Percentiles rank a stretch among this genome's conserved stretches.
These are phyloP conservation scores for Diospyros lotus DNA, from an alignment of 148 eudicot species.

Conservation along the genomic window DNA sequence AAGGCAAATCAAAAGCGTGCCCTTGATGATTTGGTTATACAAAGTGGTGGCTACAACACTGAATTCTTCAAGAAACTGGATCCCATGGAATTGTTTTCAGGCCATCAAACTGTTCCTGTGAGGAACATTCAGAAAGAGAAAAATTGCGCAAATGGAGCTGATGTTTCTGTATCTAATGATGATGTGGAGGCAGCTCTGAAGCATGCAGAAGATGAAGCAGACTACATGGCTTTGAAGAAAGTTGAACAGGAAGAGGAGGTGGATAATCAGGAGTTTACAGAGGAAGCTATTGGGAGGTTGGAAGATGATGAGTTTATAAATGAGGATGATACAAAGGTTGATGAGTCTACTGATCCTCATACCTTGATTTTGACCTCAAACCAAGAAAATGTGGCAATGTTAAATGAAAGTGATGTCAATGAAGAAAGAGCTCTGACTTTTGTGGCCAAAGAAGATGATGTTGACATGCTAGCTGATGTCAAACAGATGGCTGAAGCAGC, in stretches of 20 bases:
- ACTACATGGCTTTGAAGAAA: slow-evolving; percentile 95
- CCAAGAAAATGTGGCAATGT: slow-evolving; percentile 23
- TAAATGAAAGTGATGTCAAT: slow-evolving; percentile 35
- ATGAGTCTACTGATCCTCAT: slow-evolving; percentile 49
- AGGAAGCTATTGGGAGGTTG: slow-evolving; percentile 72
- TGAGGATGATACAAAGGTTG: slow-evolving; percentile 63
- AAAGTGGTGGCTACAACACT: slow-evolving; percentile 97
- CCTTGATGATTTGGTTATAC: slow-evolving; percentile 95
- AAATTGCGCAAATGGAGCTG: slow-evolving; percentile 28
- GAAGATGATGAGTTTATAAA: slow-evolving; percentile 89
- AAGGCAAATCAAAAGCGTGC: slow-evolving; percentile 99
- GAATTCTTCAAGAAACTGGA: slow-evolving; percentile 97
- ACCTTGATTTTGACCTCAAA: slow-evolving; percentile 33
- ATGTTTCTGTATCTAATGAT: slow-evolving; percentile 59
- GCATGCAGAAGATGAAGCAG: slow-evolving; percentile 98
- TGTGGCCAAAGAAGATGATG: slow-evolving; percentile 77
- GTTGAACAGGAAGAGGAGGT: slow-evolving; percentile 99
- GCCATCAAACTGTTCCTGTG: slow-evolving; percentile 47
- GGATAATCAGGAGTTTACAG: slow-evolving; percentile 94
- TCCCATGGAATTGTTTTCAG: slow-evolving; percentile 93
- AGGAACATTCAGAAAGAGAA: slow-evolving; percentile 50
- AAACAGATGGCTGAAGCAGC: slow-evolving; percentile 99
- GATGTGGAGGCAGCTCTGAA: slow-evolving; percentile 98
- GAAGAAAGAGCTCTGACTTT: slow-evolving; percentile 54
- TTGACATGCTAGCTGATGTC: slow-evolving; percentile 97